Evolutionary conservation across 208 protist species (phyloP), one percentile per base, ranked within the genome.

Genomic region (Phytomonas francai): DNA sequence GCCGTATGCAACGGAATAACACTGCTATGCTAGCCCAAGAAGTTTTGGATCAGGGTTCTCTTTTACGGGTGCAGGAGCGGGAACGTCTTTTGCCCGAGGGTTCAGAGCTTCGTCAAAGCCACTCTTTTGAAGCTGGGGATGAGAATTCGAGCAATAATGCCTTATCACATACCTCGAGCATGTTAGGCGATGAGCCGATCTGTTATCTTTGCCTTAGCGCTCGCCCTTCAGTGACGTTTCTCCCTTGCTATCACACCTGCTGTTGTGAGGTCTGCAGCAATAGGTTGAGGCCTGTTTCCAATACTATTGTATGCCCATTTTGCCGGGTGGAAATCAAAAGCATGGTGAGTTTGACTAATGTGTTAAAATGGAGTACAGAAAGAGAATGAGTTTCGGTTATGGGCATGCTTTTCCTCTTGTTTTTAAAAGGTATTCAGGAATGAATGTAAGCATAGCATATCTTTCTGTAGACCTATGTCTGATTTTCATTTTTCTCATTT

Each of bases 191-290:
- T 33, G 77, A 83, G 4, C 64, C 49, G 6, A 30, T 83, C 59
- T 87, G 81, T 65, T 79, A 74, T 70, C 67, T 87, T 16, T 87
- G 81, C 39, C 71, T 83, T 31, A 75, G 72, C 60, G 65, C 73
- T 2, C 63, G 58, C 5, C 56, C 81, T 6, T 64, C 72, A 1
- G 81, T 87, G 59, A 80, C 81, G 49, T 83, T 83, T 70, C 69
- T 87, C 33, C 81, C 81, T 29, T 87, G 81, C 66, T 77, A 87
- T 54, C 81, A 87, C 65, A 80, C 76, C 3, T 83, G 78, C 64
- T 87, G 78, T 67, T 87, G 81, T 57, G 78, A 83, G 70, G 49
- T 28, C 3, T 87, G 81, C 59, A 79, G 75, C 64, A 81, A 76
- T 27, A 74, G 75, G 16, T 56, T 87, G 25, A 71, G 81, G 16